Base-by-base conservation (phyloP, 2,329 filamentous ascomycete genomes). In the Thielaviopsis euricoi region DNA sequence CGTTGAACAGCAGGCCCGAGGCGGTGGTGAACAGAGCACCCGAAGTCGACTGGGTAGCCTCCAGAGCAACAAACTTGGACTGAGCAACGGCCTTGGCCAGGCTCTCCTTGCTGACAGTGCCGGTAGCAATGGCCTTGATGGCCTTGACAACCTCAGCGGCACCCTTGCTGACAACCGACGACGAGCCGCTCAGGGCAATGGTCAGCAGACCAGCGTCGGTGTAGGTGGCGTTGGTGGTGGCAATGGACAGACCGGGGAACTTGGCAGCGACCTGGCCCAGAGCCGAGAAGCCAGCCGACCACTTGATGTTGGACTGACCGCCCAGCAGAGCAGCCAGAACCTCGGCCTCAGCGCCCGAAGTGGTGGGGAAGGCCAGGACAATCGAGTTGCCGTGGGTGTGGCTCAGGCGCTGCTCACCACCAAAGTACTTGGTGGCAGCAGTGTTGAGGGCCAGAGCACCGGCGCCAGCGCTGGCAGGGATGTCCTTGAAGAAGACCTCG, bases 141-240 rank as follows among this genome's bases (percentile, higher is more conserved):
- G 83, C 80, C 70, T 90, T 87, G 65, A 90, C 86, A 46, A 87
- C 81, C 67, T 85, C 85, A 70, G 83, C 78, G 58, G 89, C 86
- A 60, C 84, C 87, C 67, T 81, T 78, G 64, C 82, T 80, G 63
- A 98, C 82, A 63, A 85, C 82, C 56, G 76, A 69, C 52, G 89
- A 87, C 55, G 82, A 74, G 59, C 93, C 94, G 58, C 77, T 81
- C 65, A 98, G 78, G 69, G 88, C 83, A 65, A 96, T 82, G 66
- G 87, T 81, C 64, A 98, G 76, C 53, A 98, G 86, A 66, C 93
- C 91, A 63, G 93, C 88, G 68, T 98, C 93, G 17, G 91, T 95
- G 81, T 96, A 98, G 64, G 85, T 79, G 64, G 83, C 75, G 74
- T 93, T 91, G 66, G 83, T 80, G 62, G 91, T 88, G 43, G 80